Evolutionary conservation across 2,329 filamentous ascomycete genomes (phyloP), one percentile per base, ranked within the genome.

Genomic region (Sporothrix euskadiensis): DNA sequence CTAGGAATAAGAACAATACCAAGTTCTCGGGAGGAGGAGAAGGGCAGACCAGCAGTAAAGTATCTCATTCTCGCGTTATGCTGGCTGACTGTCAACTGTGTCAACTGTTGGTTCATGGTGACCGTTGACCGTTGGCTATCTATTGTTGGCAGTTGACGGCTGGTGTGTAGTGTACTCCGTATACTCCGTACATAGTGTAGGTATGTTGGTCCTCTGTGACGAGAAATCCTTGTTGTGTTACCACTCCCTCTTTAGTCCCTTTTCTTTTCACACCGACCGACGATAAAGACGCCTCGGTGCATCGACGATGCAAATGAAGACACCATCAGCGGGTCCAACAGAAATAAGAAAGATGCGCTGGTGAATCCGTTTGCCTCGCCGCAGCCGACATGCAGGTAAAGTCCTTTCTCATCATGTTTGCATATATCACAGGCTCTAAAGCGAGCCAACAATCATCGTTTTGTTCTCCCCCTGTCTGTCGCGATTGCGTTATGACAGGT

Each of bases 261-360:
- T 19, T 8, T 16, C 19, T 19, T 44, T 44, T 66, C n/a, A 14
- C n/a, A 16, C 39, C 39, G 41, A 8, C n/a, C 14, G 12, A 10
- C 39, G 44, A 49, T 30, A 16, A 32, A 4, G 8, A 49, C 1
- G 7, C 35, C 59, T 71, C 69, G 69, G 66, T 1, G 7, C 35
- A 71, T 71, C 69, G 69, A 16, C 69, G 54, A 71, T 59, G 54
- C 69, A 71, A 57, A 71, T 71, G 69, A 71, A 71, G 52, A 35
- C 69, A 71, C 69, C 69, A 30, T n/a, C 32, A 22, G 26, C 41
- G 44, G 44, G 22, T 22, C 26, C n/a, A 52, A 52, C 14, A 14
- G 5, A 26, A 41, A 19, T 22, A 26, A 52, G 39, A 59, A 8
- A 61, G 44, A 49, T 49, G 44, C 44, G 14, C 52, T n/a, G 22